Percentiles rank a stretch among this genome's conserved stretches.
These are phyloP conservation scores for Aspergillus sp. DNA, from an alignment of 2,329 filamentous ascomycete genomes.

Conservation along the genomic window DNA sequence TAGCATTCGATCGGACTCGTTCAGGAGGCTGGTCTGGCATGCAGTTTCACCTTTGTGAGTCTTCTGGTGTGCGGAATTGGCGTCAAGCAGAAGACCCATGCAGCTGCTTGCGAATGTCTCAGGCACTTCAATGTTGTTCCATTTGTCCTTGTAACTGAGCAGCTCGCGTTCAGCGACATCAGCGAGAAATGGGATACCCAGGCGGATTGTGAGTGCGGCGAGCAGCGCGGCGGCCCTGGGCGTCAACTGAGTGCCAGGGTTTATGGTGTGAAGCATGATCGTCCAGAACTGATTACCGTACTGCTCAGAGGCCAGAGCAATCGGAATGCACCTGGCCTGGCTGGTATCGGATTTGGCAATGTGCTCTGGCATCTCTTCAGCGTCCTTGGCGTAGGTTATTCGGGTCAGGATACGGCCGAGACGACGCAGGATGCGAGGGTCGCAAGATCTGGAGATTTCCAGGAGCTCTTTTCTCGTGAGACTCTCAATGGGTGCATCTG, in stretches of 20 bases:
- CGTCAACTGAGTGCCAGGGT: slow-evolving; percentile 50
- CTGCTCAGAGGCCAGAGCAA: slow-evolving; percentile 40
- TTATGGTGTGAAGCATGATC: slow-evolving; percentile 48
- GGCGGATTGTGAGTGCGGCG: slow-evolving; percentile 49
- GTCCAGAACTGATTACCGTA: slow-evolving; percentile 48
- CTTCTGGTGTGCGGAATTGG: slow-evolving; percentile 39
- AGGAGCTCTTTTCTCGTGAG: slow-evolving; percentile 42
- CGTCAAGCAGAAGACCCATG: slow-evolving; percentile 48
- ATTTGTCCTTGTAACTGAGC: slow-evolving; percentile 42
- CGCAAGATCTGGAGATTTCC: slow-evolving; percentile 54
- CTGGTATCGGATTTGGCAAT: slow-evolving; percentile 29
- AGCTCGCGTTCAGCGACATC: slow-evolving; percentile 46
- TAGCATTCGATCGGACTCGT: slow-evolving; percentile 21
- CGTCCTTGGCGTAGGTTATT: slow-evolving; percentile 45
- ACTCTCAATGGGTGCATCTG: slow-evolving; percentile 2
- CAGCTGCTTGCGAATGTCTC: slow-evolving; percentile 53
- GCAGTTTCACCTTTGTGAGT: slow-evolving; percentile 3
- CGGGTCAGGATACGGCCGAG: slow-evolving; percentile 50
- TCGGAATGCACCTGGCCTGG: slow-evolving; percentile 46
- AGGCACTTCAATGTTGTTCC: slow-evolving; percentile 50
- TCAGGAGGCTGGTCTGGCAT: neutral
- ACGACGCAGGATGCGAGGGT: slow-evolving; percentile 48
- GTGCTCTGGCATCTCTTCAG: slow-evolving; percentile 46
- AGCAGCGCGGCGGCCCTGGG: slow-evolving; percentile 48
- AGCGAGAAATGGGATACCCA: slow-evolving; percentile 47